Evolutionary conservation across 495 filamentous ascomycete genomes (phyloP).

Genomic region (Cercophora samala): DNA sequence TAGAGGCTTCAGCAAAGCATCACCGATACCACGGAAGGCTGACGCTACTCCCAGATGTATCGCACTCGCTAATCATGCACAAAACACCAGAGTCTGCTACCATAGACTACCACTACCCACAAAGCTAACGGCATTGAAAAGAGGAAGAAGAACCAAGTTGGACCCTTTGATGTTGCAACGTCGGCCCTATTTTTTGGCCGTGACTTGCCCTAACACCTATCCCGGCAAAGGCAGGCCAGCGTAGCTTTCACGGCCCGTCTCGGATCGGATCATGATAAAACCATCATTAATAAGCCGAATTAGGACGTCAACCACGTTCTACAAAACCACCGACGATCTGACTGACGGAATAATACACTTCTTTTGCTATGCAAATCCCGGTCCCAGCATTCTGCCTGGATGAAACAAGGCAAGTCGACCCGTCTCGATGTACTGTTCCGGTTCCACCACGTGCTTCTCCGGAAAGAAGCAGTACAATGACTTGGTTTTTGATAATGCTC

Average conservation of each 20-base stretch:
- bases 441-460: background rate
- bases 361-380: background rate
- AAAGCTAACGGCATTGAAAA: background rate
- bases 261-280: slow-evolving; percentile 2
- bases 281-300: background rate
- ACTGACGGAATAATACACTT: background rate
- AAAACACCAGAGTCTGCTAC: background rate
- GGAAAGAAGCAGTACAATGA: background rate
- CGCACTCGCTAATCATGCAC: background rate
- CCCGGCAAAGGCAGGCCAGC: background rate
- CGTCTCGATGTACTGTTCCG: background rate
- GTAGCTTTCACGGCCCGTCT: background rate
- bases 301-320: background rate
- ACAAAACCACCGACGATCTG: background rate
- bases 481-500: background rate
- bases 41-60: background rate
- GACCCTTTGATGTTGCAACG: background rate
- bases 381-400: background rate
- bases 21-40: background rate
- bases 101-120: background rate
- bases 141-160: background rate
- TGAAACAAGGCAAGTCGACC: background rate
- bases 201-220: background rate
- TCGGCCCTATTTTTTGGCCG: slow-evolving; percentile 2
- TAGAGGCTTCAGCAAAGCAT: slow-evolving; percentile 3